These are phyloP conservation scores for Gynostemma pentaphyllum DNA, from an alignment of 306 rosid genomes.

Conservation along the genomic window DNA sequence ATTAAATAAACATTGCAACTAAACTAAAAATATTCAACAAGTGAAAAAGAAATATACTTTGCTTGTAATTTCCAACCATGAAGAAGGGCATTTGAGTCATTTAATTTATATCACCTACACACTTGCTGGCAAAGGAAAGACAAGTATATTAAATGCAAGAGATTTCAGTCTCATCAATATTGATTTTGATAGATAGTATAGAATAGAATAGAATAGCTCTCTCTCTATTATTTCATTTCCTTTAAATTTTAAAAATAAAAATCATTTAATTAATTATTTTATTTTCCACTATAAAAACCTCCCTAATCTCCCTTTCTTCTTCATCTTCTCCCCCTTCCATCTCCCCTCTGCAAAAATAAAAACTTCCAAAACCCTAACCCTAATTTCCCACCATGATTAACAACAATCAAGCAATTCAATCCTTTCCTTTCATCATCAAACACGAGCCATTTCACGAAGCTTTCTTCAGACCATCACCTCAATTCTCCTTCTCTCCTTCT, in stretches of 20 bases:
- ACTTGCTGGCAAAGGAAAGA: slow-evolving; percentile 10
- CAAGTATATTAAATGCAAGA: slow-evolving; percentile 18
- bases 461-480: background rate
- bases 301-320: slow-evolving; percentile 4
- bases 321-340: background rate
- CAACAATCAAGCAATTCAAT: background rate
- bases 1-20: too few relatives aligned
- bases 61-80: background rate
- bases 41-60: too few relatives aligned
- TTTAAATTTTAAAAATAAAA: background rate
- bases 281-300: background rate
- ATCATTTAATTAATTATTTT: background rate
- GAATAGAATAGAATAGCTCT: too few relatives aligned
- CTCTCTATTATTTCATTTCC: too few relatives aligned
- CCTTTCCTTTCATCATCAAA: background rate
- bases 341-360: background rate
- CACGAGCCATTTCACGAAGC: slow-evolving; percentile 9
- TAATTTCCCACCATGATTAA: background rate
- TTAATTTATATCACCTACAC: background rate
- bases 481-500: slow-evolving; percentile 10
- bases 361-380: background rate
- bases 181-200: too few relatives aligned
- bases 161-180: slow-evolving; percentile 43
- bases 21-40: too few relatives aligned
- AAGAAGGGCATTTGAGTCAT: slow-evolving; percentile 12